Evolutionary conservation across 2,329 filamentous ascomycete species (phyloP), one percentile per base, ranked within the genome.

Genomic region (Lithohypha guttulata): DNA sequence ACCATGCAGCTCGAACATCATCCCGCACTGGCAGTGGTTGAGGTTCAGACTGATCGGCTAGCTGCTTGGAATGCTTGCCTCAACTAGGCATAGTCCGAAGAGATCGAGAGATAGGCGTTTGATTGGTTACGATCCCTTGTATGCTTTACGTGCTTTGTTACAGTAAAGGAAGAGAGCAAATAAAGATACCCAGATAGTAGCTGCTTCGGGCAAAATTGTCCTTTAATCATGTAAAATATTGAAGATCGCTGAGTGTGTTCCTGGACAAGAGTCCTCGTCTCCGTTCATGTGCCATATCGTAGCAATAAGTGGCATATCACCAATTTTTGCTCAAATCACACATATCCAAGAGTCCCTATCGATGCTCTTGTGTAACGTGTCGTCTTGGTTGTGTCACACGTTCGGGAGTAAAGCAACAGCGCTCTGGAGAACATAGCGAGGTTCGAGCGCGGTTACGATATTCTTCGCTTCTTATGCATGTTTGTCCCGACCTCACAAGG

Each of bases 191-290:
- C n/a, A n/a, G n/a, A n/a, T n/a, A n/a, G n/a, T n/a, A n/a, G 11
- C 32, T 34, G 18, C 23, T 34, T 34, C 32, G 10, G 32, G 32
- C 32, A 34, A 34, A 34, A 21, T n/a, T 34, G 32, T 34, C 32
- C 32, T 13, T 15, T 4, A 25, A 4, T n/a, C 18, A 13, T 15
- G 17, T 23, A 34, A 23, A 34, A 22, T 20, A 18, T 8, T 9
- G 10, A 34, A 4, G 20, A 21, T 34, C 32, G 14, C 18, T n/a
- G n/a, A n/a, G 18, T 22, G 10, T 11, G 9, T n/a, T 22, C 13
- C 32, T 22, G 9, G 23, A n/a, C 32, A 34, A 14, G 9, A 8
- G 7, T 6, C 6, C 19, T 22, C 32, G 19, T 21, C 20, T 8
- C 30, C 11, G 14, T 34, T 18, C 18, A 7, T n/a, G n/a, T n/a